phyloP scores from a whole-genome alignment of 768 basidiomycete species.

The Pulveroboletus ravenelii region DNA sequence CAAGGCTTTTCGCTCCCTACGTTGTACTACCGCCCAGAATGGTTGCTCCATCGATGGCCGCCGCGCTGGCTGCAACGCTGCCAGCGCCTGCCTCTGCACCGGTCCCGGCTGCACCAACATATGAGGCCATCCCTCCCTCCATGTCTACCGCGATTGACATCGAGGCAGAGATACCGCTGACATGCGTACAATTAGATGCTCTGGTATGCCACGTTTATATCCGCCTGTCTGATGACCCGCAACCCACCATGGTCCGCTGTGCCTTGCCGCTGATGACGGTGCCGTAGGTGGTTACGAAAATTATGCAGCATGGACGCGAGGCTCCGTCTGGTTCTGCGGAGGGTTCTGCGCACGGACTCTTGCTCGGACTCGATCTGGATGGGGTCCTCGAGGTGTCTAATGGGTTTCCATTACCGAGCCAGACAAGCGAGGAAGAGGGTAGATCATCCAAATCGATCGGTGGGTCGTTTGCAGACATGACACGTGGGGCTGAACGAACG shows the following conservation, averaged over 20 bases:
- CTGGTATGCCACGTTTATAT: constrained; percentile 51
- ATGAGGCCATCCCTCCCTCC: constrained; percentile 86
- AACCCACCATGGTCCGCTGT: background rate
- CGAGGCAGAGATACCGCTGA: constrained; percentile 82
- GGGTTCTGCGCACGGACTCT: constrained; percentile 73
- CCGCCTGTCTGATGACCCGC: background rate
- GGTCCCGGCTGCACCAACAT: constrained; percentile 58
- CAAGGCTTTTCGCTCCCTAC: background rate
- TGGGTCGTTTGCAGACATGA: constrained; percentile 33
- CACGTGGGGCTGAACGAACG: background rate
- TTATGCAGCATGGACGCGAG: constrained; percentile 88
- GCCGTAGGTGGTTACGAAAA: constrained; percentile 82
- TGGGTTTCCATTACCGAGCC: constrained; percentile 78
- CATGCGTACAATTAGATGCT: constrained; percentile 78
- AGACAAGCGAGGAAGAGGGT: constrained; percentile 72
- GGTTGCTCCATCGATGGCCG: constrained; percentile 86
- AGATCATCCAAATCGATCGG: constrained; percentile 74
- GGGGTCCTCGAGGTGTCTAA: constrained; percentile 88
- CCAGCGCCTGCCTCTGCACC: constrained; percentile 58
- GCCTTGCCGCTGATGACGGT: constrained; percentile 14
- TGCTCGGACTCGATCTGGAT: constrained; percentile 90
- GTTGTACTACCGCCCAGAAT: constrained; percentile 27
- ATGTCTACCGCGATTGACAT: constrained; percentile 93
- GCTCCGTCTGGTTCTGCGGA: constrained; percentile 66
- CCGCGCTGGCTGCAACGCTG: constrained; percentile 80